Base-by-base conservation (phyloP, 1,284 basidiomycete genomes). In the Neonothopanus nambi region DNA sequence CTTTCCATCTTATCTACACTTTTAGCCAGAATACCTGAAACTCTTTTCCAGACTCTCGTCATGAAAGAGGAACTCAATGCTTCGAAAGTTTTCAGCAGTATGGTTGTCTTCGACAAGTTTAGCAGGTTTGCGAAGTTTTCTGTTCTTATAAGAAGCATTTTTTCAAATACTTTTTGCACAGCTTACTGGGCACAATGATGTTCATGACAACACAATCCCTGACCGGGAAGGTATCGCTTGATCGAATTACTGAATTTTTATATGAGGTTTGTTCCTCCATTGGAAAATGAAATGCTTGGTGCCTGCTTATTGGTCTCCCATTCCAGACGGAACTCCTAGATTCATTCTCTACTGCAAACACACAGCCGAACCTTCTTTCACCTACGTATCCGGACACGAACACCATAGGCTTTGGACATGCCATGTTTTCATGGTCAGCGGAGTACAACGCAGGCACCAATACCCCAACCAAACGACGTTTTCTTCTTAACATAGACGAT, bases 261-360 rank as follows among this genome's bases (percentile, higher is more conserved):
- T 58, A 67, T 41, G 67, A 75, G 17, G 65, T 65, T 23, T 11
- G 57, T 43, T 21, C n/a, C n/a, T n/a, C n/a, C n/a, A n/a, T n/a
- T n/a, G n/a, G n/a, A n/a, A n/a, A n/a, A n/a, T n/a, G n/a, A n/a
- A n/a, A n/a, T n/a, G n/a, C n/a, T 36, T 20, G 0, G 11, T 20
- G 17, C 38, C 3, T 20, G 46, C 36, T 30, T 36, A 26, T 17
- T 21, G n/a, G n/a, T n/a, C n/a, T n/a, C n/a, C 47, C 26, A 45
- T 20, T 30, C 26, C 51, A 80, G 71, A 82, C 77, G 36, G 81
- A 83, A 57, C 70, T 84, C 39, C 67, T 84, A 38, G 82, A 84
- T 58, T 58, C 63, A n/a, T n/a, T n/a, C 11, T 80, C 70, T 57
- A 61, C 70, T 12, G 66, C 65, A 46, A 57, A 41, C 60, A 65